Conservation (phyloP, 192 early-diverging fungal genomes). For the Chytriomyces sp. region DNA sequence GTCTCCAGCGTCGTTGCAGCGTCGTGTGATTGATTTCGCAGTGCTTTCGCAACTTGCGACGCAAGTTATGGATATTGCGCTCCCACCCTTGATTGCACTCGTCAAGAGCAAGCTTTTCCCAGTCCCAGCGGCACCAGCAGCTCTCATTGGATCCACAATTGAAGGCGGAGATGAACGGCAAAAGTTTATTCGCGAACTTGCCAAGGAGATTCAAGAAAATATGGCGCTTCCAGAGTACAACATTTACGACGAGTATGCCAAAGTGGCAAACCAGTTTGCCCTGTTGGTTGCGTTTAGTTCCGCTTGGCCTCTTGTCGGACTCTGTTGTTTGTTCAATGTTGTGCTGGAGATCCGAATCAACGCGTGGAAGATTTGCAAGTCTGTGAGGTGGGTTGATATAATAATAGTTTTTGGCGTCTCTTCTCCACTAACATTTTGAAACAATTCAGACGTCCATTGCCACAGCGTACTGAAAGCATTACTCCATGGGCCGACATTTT, state of each 20-base stretch:
- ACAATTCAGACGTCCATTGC: conserved; percentile 66
- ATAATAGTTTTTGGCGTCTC: conserved; percentile 12
- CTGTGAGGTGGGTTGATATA: conserved; percentile 30
- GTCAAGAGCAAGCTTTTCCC: background rate
- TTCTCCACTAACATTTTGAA: background rate
- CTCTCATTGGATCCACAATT: conserved; percentile 33
- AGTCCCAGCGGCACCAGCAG: background rate
- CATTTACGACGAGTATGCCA: conserved; percentile 86
- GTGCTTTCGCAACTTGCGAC: conserved; percentile 84
- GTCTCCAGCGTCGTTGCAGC: conserved; percentile 62
- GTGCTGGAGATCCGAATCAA: conserved; percentile 90
- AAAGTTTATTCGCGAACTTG: conserved; percentile 38
- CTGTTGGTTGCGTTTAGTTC: conserved; percentile 84
- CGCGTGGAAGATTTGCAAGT: conserved; percentile 84
- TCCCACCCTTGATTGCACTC: conserved; percentile 63
- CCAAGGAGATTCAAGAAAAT: conserved; percentile 63
- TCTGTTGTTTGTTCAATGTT: conserved; percentile 87
- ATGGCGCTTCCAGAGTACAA: conserved; percentile 74
- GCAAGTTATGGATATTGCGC: conserved; percentile 73
- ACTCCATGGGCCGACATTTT: conserved; percentile 70
- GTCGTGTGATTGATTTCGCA: conserved; percentile 76
- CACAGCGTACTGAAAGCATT: conserved; percentile 74
- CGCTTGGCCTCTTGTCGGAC: conserved; percentile 83
- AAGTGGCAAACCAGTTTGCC: conserved; percentile 94
- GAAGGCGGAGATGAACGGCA: conserved; percentile 38